Evolutionary conservation across 2,329 filamentous ascomycete species (phyloP).

Genomic region (Phialophora tarda): DNA sequence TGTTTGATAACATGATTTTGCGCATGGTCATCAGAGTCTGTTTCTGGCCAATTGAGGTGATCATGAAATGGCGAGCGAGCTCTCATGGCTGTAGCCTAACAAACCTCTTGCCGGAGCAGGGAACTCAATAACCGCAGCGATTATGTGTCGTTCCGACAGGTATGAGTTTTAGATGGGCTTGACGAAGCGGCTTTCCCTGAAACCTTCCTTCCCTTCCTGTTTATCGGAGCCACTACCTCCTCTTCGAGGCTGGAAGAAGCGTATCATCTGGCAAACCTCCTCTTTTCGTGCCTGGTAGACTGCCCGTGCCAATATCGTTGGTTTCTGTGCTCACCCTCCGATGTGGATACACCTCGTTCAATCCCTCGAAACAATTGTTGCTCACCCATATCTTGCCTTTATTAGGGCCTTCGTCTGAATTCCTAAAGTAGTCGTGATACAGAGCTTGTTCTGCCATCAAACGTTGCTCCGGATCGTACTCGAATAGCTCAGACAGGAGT

Average conservation of each 20-base stretch:
- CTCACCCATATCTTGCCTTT: conserved; percentile 57
- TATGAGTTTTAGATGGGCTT: background rate
- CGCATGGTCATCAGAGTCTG: background rate
- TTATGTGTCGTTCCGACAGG: background rate
- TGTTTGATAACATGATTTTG: background rate
- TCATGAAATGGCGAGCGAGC: background rate
- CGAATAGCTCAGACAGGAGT: conserved; percentile 78
- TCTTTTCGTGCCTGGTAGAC: conserved; percentile 87
- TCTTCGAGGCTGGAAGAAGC: conserved; percentile 36
- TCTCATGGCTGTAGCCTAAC: background rate
- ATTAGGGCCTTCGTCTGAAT: conserved; percentile 53
- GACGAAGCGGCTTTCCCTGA: background rate
- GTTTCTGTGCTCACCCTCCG: conserved; percentile 91
- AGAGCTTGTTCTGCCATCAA: conserved; percentile 86
- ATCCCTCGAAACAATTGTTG: conserved; percentile 87
- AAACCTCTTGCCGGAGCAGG: background rate
- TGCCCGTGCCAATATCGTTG: conserved; percentile 91
- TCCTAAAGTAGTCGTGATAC: conserved; percentile 86
- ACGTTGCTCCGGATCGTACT: conserved; percentile 90
- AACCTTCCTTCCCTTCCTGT: background rate
- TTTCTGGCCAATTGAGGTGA: background rate
- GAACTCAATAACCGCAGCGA: background rate
- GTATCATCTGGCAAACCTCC: conserved; percentile 81
- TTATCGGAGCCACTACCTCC: conserved; percentile 32
- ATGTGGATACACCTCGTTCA: conserved; percentile 86